These are phyloP conservation scores for Quercus parvula DNA, from an alignment of 306 rosid species.

Conservation along the genomic window DNA sequence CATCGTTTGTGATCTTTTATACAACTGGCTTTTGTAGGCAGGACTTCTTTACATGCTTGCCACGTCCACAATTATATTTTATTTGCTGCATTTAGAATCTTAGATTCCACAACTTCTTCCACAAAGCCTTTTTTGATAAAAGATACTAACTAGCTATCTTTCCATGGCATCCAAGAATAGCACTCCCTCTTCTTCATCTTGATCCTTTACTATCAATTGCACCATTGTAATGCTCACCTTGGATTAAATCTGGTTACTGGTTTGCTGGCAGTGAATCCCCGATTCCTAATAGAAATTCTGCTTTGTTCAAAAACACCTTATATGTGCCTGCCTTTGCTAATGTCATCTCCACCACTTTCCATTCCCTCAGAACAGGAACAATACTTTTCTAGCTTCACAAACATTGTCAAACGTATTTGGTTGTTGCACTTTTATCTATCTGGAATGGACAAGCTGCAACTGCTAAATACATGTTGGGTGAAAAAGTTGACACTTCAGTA, in stretches of 20 bases:
- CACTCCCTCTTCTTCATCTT: background rate
- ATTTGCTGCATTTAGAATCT: too few relatives aligned
- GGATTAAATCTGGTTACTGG: conserved; percentile 31
- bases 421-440: conserved; percentile 42
- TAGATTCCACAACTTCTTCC: too few relatives aligned
- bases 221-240: conserved; percentile 3
- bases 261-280: background rate
- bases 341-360: conserved; percentile 16
- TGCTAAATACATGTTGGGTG: background rate
- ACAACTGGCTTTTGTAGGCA: too few relatives aligned
- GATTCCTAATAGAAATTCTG: conserved; percentile 17
- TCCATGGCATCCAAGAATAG: conserved; percentile 14
- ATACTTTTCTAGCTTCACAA: conserved; percentile 35
- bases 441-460: conserved; percentile 4
- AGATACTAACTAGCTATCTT: background rate
- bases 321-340: conserved; percentile 16
- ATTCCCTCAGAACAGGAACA: background rate
- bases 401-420: conserved; percentile 25
- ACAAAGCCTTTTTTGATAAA: background rate
- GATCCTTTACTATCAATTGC: background rate
- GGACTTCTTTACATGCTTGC: too few relatives aligned
- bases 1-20: too few relatives aligned
- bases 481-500: background rate
- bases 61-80: too few relatives aligned
- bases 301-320: conserved; percentile 37